Base-by-base conservation (phyloP, 2,329 filamentous ascomycete genomes). In the Phialophora verrucosa region DNA sequence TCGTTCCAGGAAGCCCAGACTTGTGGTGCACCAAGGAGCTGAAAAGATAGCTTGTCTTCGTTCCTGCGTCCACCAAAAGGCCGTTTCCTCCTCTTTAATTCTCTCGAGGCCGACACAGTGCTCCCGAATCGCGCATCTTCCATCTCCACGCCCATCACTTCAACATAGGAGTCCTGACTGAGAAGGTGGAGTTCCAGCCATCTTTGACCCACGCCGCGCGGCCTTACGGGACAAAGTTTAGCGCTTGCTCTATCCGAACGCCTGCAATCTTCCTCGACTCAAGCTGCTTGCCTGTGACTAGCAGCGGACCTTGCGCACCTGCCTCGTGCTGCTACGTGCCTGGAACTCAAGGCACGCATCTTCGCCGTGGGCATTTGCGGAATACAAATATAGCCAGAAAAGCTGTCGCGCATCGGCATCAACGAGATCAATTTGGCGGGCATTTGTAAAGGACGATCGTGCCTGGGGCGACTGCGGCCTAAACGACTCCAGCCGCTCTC, bases 181-280 rank as follows among this genome's bases (percentile, higher is more conserved):
- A n/a, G 38, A n/a, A n/a, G 17, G 38, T 44, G 38, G 38, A 44
- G 49, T 53, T 29, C 17, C 29, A 55, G 27, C 53, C 11, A 35
- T 55, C 29, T 55, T 31, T 3, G 7, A 32, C 5, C 49, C 12
- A 55, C 38, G 53, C 11, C 1, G 8, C 8, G 11, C 59, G 32
- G 59, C 53, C 58, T 62, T 58, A 61, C 59, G 47, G 32, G 42
- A 54, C 59, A 25, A 44, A 59, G 53, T 65, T 51, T 65, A 65
- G 63, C 63, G 54, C 58, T 42, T 31, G 63, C 42, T 53, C 31
- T 25, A 62, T 42, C 49, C 17, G 14, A 47, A 35, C 57, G 32
- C 35, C 49, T 51, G 42, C 42, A 65, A 62, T 65, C 42, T 65
- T 44, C 63, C 53, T 56, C 44, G 53, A 62, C 51, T 20, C 50